Evolutionary conservation across 2,329 filamentous ascomycete species (phyloP), one percentile per base, ranked within the genome.

Genomic region (Pseudogymnoascus sp.): DNA sequence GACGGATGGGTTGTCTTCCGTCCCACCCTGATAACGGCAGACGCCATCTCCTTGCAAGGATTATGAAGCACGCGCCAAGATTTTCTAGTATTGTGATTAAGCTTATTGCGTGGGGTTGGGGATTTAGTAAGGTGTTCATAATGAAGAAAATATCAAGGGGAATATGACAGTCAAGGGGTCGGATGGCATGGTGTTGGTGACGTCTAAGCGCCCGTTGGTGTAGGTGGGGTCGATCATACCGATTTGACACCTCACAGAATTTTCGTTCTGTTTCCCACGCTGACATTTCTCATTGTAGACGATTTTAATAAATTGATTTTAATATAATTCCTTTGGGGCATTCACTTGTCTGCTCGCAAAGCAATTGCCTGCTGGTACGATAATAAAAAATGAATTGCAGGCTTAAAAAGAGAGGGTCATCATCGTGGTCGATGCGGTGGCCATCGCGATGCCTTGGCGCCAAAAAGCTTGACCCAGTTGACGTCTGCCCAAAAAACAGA

Each of bases 31-130:
- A 53, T n/a, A 53, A 31, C 25, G 46, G 46, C 46, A 53, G 46
- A 31, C 46, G 14, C 46, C 46, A 8, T 53, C 23, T 53, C 46
- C 25, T 31, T 53, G 25, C 46, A 53, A 53, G 46, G 46, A 31
- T 53, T 14, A 53, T 53, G 46, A 53, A 31, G 46, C 46, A 53
- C 46, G 25, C 46, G 46, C 46, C 46, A 53, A 53, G 46, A n/a
- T 16, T 53, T 46, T 11, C 31, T 5, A 11, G 7, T n/a, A 16
- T 23, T 53, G 46, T 16, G 23, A 53, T 31, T 53, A 53, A 53
- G 46, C 46, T 53, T 53, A 53, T 53, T 53, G 25, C 46, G 46
- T 53, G 46, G 46, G 25, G 46, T 53, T 53, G 23, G 14, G n/a
- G 16, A 53, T 53, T 31, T 53, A 8, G 25, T 25, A 31, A 31